Evolutionary conservation across 2,329 filamentous ascomycete species (phyloP), one percentile per base, ranked within the genome.

Genomic region (Hirsutella minnesotensis): DNA sequence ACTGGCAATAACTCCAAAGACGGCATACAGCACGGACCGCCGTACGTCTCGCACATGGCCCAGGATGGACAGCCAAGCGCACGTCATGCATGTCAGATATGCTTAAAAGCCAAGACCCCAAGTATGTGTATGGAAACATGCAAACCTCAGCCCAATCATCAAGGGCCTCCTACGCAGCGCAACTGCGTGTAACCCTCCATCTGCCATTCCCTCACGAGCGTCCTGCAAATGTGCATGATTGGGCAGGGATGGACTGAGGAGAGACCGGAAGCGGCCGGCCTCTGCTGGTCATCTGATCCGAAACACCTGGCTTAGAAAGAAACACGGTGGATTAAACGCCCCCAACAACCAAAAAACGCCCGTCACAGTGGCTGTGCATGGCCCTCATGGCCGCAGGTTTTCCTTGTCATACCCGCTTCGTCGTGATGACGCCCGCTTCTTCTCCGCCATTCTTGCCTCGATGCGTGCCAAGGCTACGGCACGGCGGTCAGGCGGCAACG

Each of bases 381-480:
- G n/a, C n/a, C n/a, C 16, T 52, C 48, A 64, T 19, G 65, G 64
- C 45, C 58, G 59, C 47, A 72, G 47, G 52, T 77, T 77, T 60
- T 77, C 74, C 63, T 76, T 75, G 47, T 70, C 66, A 27, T 54
- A 49, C 10, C 53, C 57, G 41, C 51, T 55, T 29, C 54, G 55
- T 39, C 55, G 56, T 39, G 58, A 27, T 27, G 24, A 56, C 22
- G 56, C 53, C 44, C 58, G 60, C 53, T 61, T 64, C 54, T 72
- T 71, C 55, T 75, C 68, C n/a, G 67, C 65, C 53, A 67, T 69
- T 52, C 72, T 67, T 55, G 68, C 65, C 55, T 76, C 69, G 13
- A 79, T 66, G 8, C 73, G 61, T 35, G 73, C 75, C 41, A 75
- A 62, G 10, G 73, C 75, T 1, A 73, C 74, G 7, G 72, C 69